These are phyloP conservation scores for Suillus paluster DNA, from an alignment of 768 basidiomycete species.

Conservation along the genomic window DNA sequence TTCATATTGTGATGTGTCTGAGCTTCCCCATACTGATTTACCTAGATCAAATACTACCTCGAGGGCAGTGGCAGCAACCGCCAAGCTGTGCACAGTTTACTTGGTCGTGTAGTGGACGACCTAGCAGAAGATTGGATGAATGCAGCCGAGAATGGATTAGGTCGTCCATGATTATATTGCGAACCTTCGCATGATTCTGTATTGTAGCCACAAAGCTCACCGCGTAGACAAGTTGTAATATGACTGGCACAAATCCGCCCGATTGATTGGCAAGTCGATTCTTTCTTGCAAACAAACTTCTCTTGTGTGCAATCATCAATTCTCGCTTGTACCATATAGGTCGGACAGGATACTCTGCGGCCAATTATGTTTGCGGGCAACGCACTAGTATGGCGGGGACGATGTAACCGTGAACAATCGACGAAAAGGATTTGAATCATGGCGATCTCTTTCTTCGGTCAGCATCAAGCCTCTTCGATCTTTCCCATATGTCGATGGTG, in stretches of 20 bases:
- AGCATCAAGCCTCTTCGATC: conserved; percentile 61
- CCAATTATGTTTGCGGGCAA: background rate
- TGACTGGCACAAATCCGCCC: conserved; percentile 8
- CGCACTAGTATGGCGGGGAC: background rate
- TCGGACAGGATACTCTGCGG: background rate
- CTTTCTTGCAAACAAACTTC: no score
- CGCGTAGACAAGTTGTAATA: background rate
- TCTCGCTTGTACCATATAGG: background rate
- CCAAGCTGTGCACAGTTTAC: conserved; percentile 47
- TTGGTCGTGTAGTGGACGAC: conserved; percentile 63
- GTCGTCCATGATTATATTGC: conserved; percentile 28
- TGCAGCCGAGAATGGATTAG: conserved; percentile 54
- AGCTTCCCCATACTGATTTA: background rate
- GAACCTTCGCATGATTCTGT: background rate
- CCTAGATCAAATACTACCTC: conserved; percentile 84
- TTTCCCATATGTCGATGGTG: conserved; percentile 64
- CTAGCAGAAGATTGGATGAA: conserved; percentile 73
- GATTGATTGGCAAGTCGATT: background rate
- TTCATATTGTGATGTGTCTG: background rate
- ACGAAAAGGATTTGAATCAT: background rate
- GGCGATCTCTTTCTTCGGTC: conserved; percentile 35
- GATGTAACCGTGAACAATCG: background rate
- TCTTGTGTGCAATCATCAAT: background rate
- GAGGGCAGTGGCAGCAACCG: conserved; percentile 72
- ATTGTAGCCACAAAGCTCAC: background rate